These are phyloP conservation scores for Alternaria triticimaculans DNA, from an alignment of 2,329 filamentous ascomycete genomes.

Conservation along the genomic window DNA sequence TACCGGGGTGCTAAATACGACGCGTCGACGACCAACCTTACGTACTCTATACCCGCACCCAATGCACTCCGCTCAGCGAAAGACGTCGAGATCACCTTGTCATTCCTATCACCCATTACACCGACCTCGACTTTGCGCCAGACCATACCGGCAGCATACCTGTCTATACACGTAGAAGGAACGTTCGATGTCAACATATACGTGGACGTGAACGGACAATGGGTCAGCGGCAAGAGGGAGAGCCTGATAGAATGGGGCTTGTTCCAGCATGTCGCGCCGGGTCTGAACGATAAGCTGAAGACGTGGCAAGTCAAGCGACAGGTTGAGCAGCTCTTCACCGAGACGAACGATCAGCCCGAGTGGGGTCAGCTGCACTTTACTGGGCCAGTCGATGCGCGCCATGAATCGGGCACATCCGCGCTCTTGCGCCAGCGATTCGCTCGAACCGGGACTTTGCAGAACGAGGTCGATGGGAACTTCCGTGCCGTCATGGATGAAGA, in stretches of 20 bases:
- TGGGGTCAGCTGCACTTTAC: constrained; percentile 85
- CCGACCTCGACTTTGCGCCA: constrained; percentile 81
- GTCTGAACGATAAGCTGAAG: constrained; percentile 58
- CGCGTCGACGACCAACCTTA: constrained; percentile 73
- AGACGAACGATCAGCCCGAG: constrained; percentile 75
- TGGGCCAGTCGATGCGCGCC: constrained; percentile 69
- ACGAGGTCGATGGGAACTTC: constrained; percentile 70
- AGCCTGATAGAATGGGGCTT: constrained; percentile 75
- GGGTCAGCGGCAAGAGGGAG: constrained; percentile 78
- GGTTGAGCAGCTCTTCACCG: constrained; percentile 73
- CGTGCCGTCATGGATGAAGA: constrained; percentile 77
- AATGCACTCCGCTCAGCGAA: constrained; percentile 39
- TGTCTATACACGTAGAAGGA: constrained; percentile 74
- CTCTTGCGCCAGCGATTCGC: constrained; percentile 73
- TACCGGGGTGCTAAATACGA: constrained; percentile 71
- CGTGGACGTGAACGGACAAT: constrained; percentile 65
- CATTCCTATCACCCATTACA: constrained; percentile 79
- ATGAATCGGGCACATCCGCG: constrained; percentile 74
- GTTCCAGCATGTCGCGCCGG: constrained; percentile 51
- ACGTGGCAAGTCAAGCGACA: constrained; percentile 69
- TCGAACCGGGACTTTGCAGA: constrained; percentile 68
- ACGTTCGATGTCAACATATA: constrained; percentile 60
- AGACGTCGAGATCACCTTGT: constrained; percentile 64
- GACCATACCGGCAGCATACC: constrained; percentile 80
- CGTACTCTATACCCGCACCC: constrained; percentile 64